Evolutionary conservation across 2,329 filamentous ascomycete species (phyloP), one percentile per base, ranked within the genome.

Genomic region (Cladophialophora bantiana): DNA sequence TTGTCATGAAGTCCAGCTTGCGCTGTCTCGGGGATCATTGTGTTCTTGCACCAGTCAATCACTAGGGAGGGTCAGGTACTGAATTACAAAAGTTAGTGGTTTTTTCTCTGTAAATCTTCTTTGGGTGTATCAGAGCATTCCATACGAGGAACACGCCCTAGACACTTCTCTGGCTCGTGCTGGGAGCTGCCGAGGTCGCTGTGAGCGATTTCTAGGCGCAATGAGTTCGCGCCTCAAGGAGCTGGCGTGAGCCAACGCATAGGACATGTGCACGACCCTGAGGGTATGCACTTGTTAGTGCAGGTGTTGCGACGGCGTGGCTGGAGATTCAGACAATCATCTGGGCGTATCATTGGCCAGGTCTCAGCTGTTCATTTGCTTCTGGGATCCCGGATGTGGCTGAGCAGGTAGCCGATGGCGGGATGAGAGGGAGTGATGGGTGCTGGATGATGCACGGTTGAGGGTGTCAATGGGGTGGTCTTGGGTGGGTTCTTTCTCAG

Each of bases 331-430:
- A 54, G 7, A 35, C 26, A 34, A 10, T 20, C 48, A 9, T 1
- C 45, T 36, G 59, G 18, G 34, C 38, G 53, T 52, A 35, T 64
- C 50, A 32, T 32, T 64, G 35, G 53, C 50, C 54, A 36, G 53
- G 45, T 38, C 20, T 62, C 57, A 18, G 57, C 57, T 48, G 59
- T 18, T 31, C 35, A 38, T 62, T 53, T 35, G 48, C 9, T 35
- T 20, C 26, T 10, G 4, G 20, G 45, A 10, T 20, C 26, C 20
- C 4, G 20, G 45, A 10, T 50, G 45, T 50, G 45, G 45, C 45
- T 50, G 45, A 50, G 45, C 45, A 50, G 20, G 26, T 31, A 50
- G 45, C 45, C 45, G 45, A 50, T 18, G 42, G 42, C 7, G 7
- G 20, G n/a, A 18, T 48, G 42, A 20, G 26, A 48, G 42, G 42